Conservation (phyloP, 2,329 filamentous ascomycete genomes). For the Laburnicola sp. region DNA sequence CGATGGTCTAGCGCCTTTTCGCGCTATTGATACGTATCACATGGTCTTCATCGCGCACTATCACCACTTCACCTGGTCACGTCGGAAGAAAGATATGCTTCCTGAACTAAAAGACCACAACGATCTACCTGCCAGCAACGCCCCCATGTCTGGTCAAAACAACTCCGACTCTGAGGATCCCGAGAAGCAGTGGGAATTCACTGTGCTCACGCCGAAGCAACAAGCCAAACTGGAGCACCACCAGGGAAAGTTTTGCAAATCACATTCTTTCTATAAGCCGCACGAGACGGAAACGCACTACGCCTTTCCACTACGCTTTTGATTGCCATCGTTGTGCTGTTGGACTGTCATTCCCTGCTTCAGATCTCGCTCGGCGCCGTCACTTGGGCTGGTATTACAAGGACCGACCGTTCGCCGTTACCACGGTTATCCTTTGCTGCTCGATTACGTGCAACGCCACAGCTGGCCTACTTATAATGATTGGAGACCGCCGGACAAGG, state of each 20-base stretch:
- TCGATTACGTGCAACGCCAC: slow-evolving; percentile 77
- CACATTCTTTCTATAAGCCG: slow-evolving; percentile 86
- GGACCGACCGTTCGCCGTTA: slow-evolving; percentile 69
- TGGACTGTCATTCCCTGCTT: slow-evolving; percentile 77
- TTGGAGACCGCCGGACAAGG: slow-evolving; percentile 74
- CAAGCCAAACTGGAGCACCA: slow-evolving; percentile 74
- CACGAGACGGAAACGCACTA: slow-evolving; percentile 82
- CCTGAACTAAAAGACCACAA: slow-evolving; percentile 69
- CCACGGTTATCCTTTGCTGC: slow-evolving; percentile 77
- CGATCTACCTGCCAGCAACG: slow-evolving; percentile 60
- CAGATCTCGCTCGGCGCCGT: slow-evolving; percentile 78
- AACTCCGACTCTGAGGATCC: slow-evolving; percentile 40
- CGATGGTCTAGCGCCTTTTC: slow-evolving; percentile 68
- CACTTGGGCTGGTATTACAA: slow-evolving; percentile 78
- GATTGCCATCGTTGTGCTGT: slow-evolving; percentile 74
- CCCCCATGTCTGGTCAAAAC: slow-evolving; percentile 49
- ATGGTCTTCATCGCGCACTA: slow-evolving; percentile 82
- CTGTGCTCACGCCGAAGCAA: slow-evolving; percentile 66
- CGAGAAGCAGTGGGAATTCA: slow-evolving; percentile 53
- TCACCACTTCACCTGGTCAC: slow-evolving; percentile 66
- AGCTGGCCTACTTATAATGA: slow-evolving; percentile 73
- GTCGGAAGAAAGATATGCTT: slow-evolving; percentile 63
- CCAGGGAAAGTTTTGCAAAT: slow-evolving; percentile 76
- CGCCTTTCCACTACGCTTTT: slow-evolving; percentile 77
- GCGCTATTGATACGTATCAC: slow-evolving; percentile 81